These are phyloP conservation scores for Pichia sp. DNA, from an alignment of 1,139 yeast species.

Conservation along the genomic window DNA sequence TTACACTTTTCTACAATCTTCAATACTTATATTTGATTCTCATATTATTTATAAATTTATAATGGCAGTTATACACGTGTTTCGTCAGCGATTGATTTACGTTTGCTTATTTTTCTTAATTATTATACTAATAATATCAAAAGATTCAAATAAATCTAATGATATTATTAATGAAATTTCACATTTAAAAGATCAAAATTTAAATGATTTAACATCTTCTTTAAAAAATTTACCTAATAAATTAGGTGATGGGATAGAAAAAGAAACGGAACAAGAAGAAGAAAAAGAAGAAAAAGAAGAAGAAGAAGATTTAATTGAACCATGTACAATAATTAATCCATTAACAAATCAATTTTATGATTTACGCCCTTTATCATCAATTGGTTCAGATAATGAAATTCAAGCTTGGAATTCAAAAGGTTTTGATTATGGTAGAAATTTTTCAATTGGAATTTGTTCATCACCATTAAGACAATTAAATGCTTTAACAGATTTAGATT, in stretches of 20 bases:
- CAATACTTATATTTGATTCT: too few species aligned
- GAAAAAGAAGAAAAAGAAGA: too few species aligned
- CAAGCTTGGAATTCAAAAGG: constrained; percentile 67
- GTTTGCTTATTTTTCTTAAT: too few species aligned
- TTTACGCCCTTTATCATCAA: constrained; percentile 43
- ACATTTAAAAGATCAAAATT: background rate
- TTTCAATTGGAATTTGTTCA: constrained; percentile 75
- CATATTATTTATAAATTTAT: too few species aligned
- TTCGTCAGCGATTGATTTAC: too few species aligned
- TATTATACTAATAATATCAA: too few species aligned
- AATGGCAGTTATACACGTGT: too few species aligned
- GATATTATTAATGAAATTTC: background rate
- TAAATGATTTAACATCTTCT: background rate
- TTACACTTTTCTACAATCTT: too few species aligned
- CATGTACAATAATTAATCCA: constrained; percentile 53
- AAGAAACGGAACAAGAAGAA: too few species aligned
- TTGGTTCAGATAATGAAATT: constrained; percentile 38
- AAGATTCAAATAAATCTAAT: too few species aligned
- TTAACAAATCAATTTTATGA: constrained; percentile 50
- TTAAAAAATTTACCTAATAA: too few species aligned
- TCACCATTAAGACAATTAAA: constrained; percentile 39
- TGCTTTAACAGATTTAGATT: constrained; percentile 29
- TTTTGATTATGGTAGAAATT: constrained; percentile 64
- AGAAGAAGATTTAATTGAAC: constrained; percentile 28
- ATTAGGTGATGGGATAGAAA: too few species aligned